Evolutionary conservation across 1,139 yeast species (phyloP).

Genomic region (Geotrichum fermentans): DNA sequence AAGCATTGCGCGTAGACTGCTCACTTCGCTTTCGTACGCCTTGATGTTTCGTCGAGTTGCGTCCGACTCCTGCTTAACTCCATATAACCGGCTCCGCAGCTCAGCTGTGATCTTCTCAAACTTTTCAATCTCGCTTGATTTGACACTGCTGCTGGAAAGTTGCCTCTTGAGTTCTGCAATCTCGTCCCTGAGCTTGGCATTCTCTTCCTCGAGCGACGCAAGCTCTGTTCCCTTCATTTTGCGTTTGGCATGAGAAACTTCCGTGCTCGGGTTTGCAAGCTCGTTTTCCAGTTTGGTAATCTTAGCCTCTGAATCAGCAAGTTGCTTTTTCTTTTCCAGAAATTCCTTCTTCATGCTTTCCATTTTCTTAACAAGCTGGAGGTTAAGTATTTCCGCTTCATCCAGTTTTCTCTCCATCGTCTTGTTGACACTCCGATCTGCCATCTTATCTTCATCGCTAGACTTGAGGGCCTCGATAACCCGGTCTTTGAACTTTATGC

Average conservation of each 20-base stretch:
- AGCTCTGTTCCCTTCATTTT: not conserved
- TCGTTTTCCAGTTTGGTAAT: not conserved
- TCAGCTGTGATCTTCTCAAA: constrained; percentile 2
- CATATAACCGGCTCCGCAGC: constrained; percentile 2
- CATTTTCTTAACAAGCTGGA: constrained; percentile 9
- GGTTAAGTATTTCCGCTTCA: constrained; percentile 7
- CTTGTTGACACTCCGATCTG: not conserved
- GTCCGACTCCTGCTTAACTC: constrained; percentile 1
- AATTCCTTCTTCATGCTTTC: constrained; percentile 14
- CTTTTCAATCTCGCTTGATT: not conserved
- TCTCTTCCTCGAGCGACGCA: too few relatives aligned
- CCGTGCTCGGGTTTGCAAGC: not conserved
- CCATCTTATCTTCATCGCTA: not conserved
- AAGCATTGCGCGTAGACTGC: not conserved
- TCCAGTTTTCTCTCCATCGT: not conserved
- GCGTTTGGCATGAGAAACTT: not conserved
- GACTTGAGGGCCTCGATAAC: constrained; percentile 11
- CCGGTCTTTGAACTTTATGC: constrained; percentile 10
- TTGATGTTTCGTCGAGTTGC: not conserved
- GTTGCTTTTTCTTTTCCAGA: constrained; percentile 4
- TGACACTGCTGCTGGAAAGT: not conserved
- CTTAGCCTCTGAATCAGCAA: not conserved
- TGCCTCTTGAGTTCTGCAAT: not conserved
- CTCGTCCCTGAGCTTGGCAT: not conserved
- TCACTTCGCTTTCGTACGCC: constrained; percentile 2